Conservation (phyloP, 768 basidiomycete genomes). For the Phanerodontia chrysosporium region DNA sequence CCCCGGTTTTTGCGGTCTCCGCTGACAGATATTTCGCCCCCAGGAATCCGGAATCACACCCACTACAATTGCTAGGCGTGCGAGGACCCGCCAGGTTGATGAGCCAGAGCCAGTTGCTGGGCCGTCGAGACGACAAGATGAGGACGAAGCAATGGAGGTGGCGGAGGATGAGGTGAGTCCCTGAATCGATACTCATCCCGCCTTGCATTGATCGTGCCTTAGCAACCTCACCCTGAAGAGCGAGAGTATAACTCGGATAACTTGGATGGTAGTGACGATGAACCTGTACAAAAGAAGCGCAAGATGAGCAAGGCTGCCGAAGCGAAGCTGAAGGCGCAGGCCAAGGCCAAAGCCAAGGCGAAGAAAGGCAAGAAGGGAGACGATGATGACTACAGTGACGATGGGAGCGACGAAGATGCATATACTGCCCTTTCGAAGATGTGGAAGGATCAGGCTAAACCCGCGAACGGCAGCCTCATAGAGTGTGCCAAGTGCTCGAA, state of each 20-base stretch:
- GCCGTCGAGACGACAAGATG: conserved; percentile 19
- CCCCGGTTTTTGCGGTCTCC: neutral
- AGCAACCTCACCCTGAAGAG: conserved; percentile 9
- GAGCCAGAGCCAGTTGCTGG: conserved; percentile 22
- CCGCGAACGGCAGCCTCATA: conserved; percentile 74
- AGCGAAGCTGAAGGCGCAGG: conserved; percentile 38
- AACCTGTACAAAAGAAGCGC: conserved; percentile 43
- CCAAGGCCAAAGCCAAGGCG: conserved; percentile 38
- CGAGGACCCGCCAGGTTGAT: conserved; percentile 25
- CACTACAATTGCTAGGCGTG: conserved; percentile 35
- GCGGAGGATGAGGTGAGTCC: conserved; percentile 11
- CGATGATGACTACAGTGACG: conserved; percentile 34
- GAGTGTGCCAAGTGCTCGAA: conserved; percentile 78
- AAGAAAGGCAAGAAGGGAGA: conserved; percentile 32
- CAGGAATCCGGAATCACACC: conserved; percentile 53
- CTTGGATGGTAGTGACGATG: conserved; percentile 56
- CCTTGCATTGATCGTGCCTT: too few species aligned
- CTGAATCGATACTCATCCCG: too few species aligned
- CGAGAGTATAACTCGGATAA: conserved; percentile 69
- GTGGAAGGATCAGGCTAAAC: conserved; percentile 40
- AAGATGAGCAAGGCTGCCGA: conserved; percentile 44
- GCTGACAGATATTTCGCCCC: neutral
- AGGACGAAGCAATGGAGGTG: conserved; percentile 12
- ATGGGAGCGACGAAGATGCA: conserved; percentile 49
- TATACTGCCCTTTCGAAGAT: conserved; percentile 62